phyloP scores from a whole-genome alignment of 1,139 yeast species.

The Blastobotrys malaysiensis region DNA sequence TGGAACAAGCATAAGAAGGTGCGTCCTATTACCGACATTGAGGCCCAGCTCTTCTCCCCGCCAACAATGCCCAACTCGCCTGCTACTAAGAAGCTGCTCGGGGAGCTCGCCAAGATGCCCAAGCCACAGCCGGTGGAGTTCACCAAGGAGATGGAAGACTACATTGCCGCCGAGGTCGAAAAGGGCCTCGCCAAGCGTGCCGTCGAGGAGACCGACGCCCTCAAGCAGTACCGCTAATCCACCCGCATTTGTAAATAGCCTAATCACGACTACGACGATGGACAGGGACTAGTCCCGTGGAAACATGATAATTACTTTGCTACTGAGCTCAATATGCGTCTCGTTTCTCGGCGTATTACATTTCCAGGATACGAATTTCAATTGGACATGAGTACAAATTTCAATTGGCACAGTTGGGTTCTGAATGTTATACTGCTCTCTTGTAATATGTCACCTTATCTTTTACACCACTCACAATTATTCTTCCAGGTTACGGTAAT shows the following conservation, averaged over 20 bases:
- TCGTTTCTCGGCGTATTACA: too few relatives aligned
- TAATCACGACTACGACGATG: background rate
- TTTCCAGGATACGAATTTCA: too few relatives aligned
- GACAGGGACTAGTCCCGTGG: too few relatives aligned
- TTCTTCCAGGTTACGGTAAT: too few relatives aligned
- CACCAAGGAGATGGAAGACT: constrained; percentile 61
- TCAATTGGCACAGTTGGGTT: too few relatives aligned
- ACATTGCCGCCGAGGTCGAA: constrained; percentile 50
- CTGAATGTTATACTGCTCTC: too few relatives aligned
- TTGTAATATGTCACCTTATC: too few relatives aligned
- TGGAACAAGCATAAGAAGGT: constrained; percentile 36
- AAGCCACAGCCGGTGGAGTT: constrained; percentile 46
- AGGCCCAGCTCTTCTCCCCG: constrained; percentile 53
- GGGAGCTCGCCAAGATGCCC: constrained; percentile 49
- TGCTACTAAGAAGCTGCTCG: constrained; percentile 38
- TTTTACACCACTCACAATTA: too few relatives aligned
- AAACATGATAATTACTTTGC: too few relatives aligned
- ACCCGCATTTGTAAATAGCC: constrained; percentile 1
- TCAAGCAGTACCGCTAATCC: constrained; percentile 26
- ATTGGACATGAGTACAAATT: too few relatives aligned
- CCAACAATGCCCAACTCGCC: constrained; percentile 68
- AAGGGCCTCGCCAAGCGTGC: constrained; percentile 38
- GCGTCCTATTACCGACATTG: constrained; percentile 56
- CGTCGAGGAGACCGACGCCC: constrained; percentile 28
- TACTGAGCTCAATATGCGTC: too few relatives aligned